Percentiles rank a stretch among this genome's conserved stretches.
phyloP scores from a whole-genome alignment of 768 basidiomycete genomes.

The Tulasnella sp. region DNA sequence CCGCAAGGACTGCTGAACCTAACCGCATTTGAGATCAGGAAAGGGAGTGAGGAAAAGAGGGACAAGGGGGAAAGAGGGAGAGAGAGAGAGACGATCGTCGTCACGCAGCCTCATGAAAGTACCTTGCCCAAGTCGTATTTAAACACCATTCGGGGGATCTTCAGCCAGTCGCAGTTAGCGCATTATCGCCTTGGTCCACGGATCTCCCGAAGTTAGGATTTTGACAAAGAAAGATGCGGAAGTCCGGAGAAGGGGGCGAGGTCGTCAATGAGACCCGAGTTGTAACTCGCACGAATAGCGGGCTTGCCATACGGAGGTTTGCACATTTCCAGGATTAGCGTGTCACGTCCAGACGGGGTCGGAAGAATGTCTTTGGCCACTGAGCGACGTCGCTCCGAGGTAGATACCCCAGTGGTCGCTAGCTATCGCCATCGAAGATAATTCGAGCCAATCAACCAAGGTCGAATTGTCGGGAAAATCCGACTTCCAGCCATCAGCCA shows the following conservation, averaged over 20 bases:
- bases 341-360: not conserved
- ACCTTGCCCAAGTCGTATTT: not conserved
- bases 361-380: not conserved
- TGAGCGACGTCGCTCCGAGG: not conserved
- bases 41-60: not conserved
- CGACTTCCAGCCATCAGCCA: not conserved
- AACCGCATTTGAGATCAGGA: not conserved
- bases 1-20: not conserved
- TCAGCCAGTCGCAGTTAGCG: not conserved
- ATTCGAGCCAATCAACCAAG: not conserved
- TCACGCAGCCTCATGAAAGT: not conserved
- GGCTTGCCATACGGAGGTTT: not conserved
- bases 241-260: not conserved
- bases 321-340: not conserved
- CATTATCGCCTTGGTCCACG: not conserved
- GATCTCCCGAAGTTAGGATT: not conserved
- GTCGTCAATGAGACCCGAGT: not conserved
- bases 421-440: not conserved
- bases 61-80: not conserved
- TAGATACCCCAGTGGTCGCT: not conserved
- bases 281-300: not conserved
- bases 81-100: not conserved
- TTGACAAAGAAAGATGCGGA: not conserved
- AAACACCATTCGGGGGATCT: not conserved
- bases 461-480: not conserved